Percentiles rank a stretch among this genome's conserved stretches.
Evolutionary conservation across 2,329 filamentous ascomycete species (phyloP).

Genomic region (Cordyceps pruinosa): DNA sequence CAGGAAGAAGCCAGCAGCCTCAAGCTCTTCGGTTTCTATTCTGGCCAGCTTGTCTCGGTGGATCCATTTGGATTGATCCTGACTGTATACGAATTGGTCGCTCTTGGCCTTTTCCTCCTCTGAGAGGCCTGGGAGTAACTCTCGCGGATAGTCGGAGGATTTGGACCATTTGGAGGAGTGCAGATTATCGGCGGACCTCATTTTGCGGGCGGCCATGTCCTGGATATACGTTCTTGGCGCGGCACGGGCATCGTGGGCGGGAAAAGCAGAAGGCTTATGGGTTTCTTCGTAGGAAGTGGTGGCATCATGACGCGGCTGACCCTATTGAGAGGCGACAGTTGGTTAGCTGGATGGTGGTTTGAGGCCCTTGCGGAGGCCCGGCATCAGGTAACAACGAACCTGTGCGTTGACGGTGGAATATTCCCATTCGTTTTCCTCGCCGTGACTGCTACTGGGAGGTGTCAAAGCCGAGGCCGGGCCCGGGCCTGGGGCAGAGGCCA

Average conservation of each 20-base stretch:
- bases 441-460: constrained; percentile 44
- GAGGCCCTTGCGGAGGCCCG: not conserved
- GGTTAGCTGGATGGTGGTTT: not conserved
- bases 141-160: constrained; percentile 17
- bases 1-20: constrained; percentile 65
- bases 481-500: constrained; percentile 43
- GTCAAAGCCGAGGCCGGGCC: constrained; percentile 41
- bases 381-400: constrained; percentile 26
- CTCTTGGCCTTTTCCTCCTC: constrained; percentile 22
- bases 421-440: constrained; percentile 39
- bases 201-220: constrained; percentile 27
- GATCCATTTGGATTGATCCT: constrained; percentile 71
- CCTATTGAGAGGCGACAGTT: not conserved
- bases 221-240: not conserved
- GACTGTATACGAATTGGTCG: constrained; percentile 27
- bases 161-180: constrained; percentile 19
- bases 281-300: not conserved
- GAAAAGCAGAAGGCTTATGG: constrained; percentile 1
- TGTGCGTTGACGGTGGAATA: constrained; percentile 28
- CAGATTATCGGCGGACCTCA: constrained; percentile 30
- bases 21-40: constrained; percentile 74
- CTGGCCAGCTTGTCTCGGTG: constrained; percentile 76
- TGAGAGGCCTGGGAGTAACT: constrained; percentile 18
- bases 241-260: constrained; percentile 1
- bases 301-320: not conserved